A percentile compares a stretch with the other conserved stretches of the same genome.
phyloP scores from a whole-genome alignment of 1,284 basidiomycete species.

The Leccinum subrobustum region DNA sequence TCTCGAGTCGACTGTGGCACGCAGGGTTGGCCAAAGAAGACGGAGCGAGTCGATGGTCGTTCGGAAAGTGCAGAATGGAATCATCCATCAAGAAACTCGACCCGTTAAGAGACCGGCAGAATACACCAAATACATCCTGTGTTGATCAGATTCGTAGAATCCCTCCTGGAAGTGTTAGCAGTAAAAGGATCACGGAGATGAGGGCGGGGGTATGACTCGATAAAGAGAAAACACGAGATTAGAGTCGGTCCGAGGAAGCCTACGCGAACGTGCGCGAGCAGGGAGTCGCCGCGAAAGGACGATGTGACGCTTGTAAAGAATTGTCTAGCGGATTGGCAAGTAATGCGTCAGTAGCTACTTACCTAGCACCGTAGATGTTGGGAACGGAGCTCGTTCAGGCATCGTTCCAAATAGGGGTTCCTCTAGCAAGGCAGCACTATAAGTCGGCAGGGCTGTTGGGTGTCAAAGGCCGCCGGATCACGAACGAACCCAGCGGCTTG shows the following conservation, averaged over 20 bases:
- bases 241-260: neutral
- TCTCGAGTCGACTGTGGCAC: neutral
- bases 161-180: neutral
- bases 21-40: neutral
- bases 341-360: neutral
- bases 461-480: neutral
- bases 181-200: neutral
- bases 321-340: neutral
- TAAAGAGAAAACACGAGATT: neutral
- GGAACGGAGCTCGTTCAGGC: neutral
- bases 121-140: neutral
- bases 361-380: neutral
- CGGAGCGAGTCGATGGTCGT: neutral
- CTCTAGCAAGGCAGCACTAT: conserved; percentile 1
- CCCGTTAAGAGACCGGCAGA: neutral
- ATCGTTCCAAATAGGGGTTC: neutral
- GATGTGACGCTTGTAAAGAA: neutral
- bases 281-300: neutral
- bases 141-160: neutral
- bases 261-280: conserved; percentile 6
- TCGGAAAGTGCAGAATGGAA: neutral
- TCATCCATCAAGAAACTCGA: neutral
- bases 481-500: neutral
- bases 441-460: neutral
- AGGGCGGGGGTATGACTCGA: neutral